A percentile compares a stretch with the other conserved stretches of the same genome.
Evolutionary conservation across 176 grass and related monocot genomes (phyloP).

Genomic region (Thalia dealbata): DNA sequence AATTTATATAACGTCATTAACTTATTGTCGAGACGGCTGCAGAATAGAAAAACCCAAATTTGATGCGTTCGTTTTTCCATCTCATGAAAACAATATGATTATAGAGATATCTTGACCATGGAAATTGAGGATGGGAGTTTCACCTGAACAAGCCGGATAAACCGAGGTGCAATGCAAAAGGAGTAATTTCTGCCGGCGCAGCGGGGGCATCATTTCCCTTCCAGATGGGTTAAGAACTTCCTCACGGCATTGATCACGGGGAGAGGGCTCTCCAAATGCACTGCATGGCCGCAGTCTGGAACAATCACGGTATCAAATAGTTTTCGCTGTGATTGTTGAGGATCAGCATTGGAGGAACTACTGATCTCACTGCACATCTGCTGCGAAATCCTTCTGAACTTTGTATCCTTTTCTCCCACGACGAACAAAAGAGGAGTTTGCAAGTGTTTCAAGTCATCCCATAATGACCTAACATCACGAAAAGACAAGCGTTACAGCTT

Average conservation of each 20-base stretch:
- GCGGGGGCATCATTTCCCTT: constrained; percentile 2
- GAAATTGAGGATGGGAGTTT: not conserved
- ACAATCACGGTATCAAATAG: constrained; percentile 49
- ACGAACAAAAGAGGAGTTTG: constrained; percentile 65
- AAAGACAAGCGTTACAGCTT: not conserved
- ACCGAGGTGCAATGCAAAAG: not conserved
- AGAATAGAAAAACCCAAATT: too few species aligned
- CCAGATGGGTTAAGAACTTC: constrained; percentile 48
- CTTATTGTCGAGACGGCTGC: too few species aligned
- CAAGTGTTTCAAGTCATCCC: constrained; percentile 72
- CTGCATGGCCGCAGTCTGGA: constrained; percentile 72
- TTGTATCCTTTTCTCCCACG: constrained; percentile 70
- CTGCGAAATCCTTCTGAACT: constrained; percentile 55
- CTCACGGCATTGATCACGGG: constrained; percentile 60
- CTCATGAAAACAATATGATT: too few species aligned
- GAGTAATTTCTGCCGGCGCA: not conserved
- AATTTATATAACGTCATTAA: too few species aligned
- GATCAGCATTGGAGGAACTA: constrained; percentile 15
- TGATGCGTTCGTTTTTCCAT: too few species aligned
- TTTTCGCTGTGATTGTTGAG: constrained; percentile 17
- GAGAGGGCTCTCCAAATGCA: constrained; percentile 89
- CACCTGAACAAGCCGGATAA: not conserved
- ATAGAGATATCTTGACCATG: not conserved
- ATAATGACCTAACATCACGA: constrained; percentile 40
- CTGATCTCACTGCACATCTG: constrained; percentile 54